Base-by-base conservation (phyloP, 257 asterid genomes). In the Nicotiana otophora region DNA sequence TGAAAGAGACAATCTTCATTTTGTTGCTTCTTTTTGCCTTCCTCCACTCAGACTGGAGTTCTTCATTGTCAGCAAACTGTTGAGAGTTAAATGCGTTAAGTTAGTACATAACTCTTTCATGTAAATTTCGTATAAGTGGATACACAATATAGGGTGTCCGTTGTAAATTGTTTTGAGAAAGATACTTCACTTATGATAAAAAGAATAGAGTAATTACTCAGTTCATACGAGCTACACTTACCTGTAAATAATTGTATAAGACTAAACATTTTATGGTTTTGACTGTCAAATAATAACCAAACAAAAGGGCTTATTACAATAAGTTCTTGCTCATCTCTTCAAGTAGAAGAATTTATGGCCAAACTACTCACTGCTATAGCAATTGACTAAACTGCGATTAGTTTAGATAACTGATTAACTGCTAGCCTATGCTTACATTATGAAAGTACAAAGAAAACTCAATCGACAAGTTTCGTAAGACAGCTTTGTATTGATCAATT, bases 41-140 rank as follows among this genome's bases (percentile, higher is more conserved):
- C 88, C 92, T 91, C 98, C 98, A 93, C 85, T 92, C 92, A 63
- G 2, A 72, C 65, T 93, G 98, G 85, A 93, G 94, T 87, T 92
- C 97, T 84, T 92, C 93, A 36, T 88, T 87, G 85, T 93, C 98
- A 31, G 95, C 97, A 86, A 92, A 89, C 98, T 93, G 92, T 46
- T 60, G 63, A 80, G 57, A 83, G 81, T 81, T 86, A 55, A 86
- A 65, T 36, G 82, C 65, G 15, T 83, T 62, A 81, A 61, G 81
- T 88, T 68, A 88, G 80, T 64, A 81, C 6, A 78, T 58, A 26
- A 30, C 14, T 30, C 72, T 64, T 30, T 64, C 42, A 58, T 36
- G 48, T 30, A 64, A 12, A 30, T 64, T 5, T 17, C 4, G 19
- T 4, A 11, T 26, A 26, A 63, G 9, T 63, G 15, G 17, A 64